phyloP scores from a whole-genome alignment of 2,329 filamentous ascomycete species.

The Colletotrichum cuscutae region DNA sequence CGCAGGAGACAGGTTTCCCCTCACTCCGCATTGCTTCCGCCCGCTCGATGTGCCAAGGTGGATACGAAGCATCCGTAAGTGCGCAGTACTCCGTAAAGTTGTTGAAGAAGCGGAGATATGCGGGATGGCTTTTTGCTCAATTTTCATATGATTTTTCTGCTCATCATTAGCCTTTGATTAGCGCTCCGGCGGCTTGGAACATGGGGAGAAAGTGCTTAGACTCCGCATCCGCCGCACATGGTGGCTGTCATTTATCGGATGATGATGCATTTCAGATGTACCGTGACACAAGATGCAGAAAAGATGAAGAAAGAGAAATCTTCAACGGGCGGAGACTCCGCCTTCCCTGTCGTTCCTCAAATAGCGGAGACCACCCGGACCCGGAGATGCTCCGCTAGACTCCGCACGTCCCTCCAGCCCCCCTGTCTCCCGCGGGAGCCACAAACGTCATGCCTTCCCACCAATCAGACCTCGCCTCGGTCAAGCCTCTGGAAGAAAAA shows the following conservation, averaged over 20 bases:
- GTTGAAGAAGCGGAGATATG: constrained; percentile 3
- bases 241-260: neutral
- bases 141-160: neutral
- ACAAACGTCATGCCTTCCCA: neutral
- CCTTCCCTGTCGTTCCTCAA: neutral
- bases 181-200: neutral
- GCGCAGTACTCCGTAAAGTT: neutral
- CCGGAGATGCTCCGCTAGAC: constrained; percentile 34
- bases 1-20: neutral
- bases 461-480: neutral
- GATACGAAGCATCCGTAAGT: neutral
- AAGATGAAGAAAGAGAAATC: neutral
- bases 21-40: neutral
- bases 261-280: neutral
- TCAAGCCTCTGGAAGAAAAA: neutral
- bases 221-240: constrained; percentile 9
- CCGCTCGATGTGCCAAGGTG: neutral
- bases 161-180: neutral
- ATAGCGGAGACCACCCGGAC: neutral
- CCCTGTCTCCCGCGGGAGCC: neutral
- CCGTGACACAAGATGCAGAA: neutral
- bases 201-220: neutral
- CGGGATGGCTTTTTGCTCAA: neutral
- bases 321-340: constrained; percentile 29
- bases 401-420: constrained; percentile 24